These are phyloP conservation scores for Talaromyces sp. DNA, from an alignment of 2,329 filamentous ascomycete genomes.

Conservation along the genomic window DNA sequence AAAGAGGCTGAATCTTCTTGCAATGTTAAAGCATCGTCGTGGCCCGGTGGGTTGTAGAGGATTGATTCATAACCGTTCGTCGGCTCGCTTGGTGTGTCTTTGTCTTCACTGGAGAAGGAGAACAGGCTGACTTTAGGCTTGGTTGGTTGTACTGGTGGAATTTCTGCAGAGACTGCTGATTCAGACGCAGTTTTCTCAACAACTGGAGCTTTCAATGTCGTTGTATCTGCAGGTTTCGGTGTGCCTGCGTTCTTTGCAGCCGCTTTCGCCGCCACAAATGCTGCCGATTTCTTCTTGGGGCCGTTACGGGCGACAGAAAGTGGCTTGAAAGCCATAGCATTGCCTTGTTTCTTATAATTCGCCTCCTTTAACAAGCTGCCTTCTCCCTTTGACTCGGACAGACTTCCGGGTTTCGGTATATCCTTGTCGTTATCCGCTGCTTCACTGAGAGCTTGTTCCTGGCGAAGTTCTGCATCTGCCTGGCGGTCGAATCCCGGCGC, in stretches of 20 bases:
- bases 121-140: constrained; percentile 42
- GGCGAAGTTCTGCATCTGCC: constrained; percentile 35
- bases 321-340: constrained; percentile 82
- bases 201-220: constrained; percentile 16
- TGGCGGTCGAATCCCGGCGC: constrained; percentile 74
- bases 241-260: constrained; percentile 7
- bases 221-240: constrained; percentile 5
- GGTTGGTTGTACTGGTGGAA: constrained; percentile 18
- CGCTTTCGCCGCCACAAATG: constrained; percentile 12
- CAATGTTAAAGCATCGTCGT: constrained; percentile 16
- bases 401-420: constrained; percentile 21
- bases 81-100: constrained; percentile 9
- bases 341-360: constrained; percentile 57
- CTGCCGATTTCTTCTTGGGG: constrained; percentile 56
- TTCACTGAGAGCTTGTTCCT: constrained; percentile 17
- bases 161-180: constrained; percentile 14
- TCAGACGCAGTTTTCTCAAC: constrained; percentile 1
- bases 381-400: constrained; percentile 11
- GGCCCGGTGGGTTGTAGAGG: constrained; percentile 29
- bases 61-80: constrained; percentile 34
- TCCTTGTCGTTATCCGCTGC: constrained; percentile 23
- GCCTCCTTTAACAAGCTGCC: constrained; percentile 15
- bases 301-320: constrained; percentile 74
- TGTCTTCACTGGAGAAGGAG: constrained; percentile 29
- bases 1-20: constrained; percentile 11